Base-by-base conservation (phyloP, 179 eudicot genomes). In the Pouteria campechiana region DNA sequence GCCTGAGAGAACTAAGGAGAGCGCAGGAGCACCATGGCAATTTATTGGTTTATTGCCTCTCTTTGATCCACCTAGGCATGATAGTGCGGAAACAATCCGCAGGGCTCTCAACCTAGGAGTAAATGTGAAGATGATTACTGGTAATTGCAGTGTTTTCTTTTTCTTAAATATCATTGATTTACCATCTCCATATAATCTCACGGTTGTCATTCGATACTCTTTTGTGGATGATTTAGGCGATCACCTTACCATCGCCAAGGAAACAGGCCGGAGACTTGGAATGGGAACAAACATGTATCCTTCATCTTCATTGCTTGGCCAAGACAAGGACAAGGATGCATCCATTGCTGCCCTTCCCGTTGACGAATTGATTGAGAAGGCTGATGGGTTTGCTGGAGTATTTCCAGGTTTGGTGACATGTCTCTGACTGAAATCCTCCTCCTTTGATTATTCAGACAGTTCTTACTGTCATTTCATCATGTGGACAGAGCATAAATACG, bases 261-360 rank as follows among this genome's bases (percentile, higher is more conserved):
- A 87, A 57, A 87, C 96, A 20, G 96, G 96, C 7, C 61, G 96
- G 32, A 67, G 96, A 16, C 87, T 87, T 56, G 96, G 96, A 44
- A 87, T 86, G 95, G 95, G 95, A 37, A 69, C 81, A 40, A 86
- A 86, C 46, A 86, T 86, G 95, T 86, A 86, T 52, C 96, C 96
- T 1, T 86, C 96, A 9, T 68, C 93, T 61, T 51, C 89, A 40
- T 66, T 86, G 52, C 96, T 87, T 38, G 96, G 96, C 34, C 65
- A 75, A 41, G 65, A 83, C 64, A 86, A 64, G 42, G n/a, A n/a
- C n/a, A n/a, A 72, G 67, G 89, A 78, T 53, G 65, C 69, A 27
- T 73, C 76, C 32, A 63, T 79, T 2, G 63, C 94, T 7, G 61
- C 79, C 25, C 75, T 87, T 43, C 96, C 94, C 20, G 60, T 87